Base-by-base conservation (phyloP, 1,139 yeast genomes). In the Saccharomyces hybrid region DNA sequence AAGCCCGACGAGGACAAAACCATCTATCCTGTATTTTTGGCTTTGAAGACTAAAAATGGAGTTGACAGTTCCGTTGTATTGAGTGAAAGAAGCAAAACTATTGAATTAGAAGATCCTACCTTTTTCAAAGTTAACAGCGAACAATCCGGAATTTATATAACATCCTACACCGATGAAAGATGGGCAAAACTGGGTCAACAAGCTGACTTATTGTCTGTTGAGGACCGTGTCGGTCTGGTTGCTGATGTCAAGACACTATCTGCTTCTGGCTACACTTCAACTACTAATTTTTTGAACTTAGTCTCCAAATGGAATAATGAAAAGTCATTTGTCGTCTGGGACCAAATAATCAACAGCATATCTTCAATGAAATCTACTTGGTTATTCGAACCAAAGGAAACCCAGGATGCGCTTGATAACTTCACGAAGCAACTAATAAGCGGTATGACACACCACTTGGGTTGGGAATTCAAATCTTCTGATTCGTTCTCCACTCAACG, bases 141-240 rank as follows among this genome's bases (percentile, higher is more conserved):
- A 63, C 95, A 85, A 71, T 79, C 88, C 50, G 96, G 96, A 67
- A 80, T 89, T 55, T 90, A 84, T 75, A 82, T 96, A 67, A 86
- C 95, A 51, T 80, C 86, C 34, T 90, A 90, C 71, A 76, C 87
- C 9, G 77, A 85, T 42, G 84, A 80, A 54, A 85, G 96, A 70
- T 82, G 95, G 83, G 71, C 75, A 51, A 84, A 84, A 71, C 79
- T 89, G 61, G 89, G 93, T 54, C 70, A 78, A 61, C 89, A 88
- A 52, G 90, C 89, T 56, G 87, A 88, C 31, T 74, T 80, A 61
- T 77, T 88, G 61, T 79, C 91, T 7, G 88, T 85, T 52, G 91
- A 86, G 69, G 96, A 88, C 70, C 83, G 95, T 71, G 85, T 87
- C 55, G 95, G 95, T 53, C 79, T 88, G 61, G 88, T 88, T 51